Evolutionary conservation across 768 basidiomycete species (phyloP), one percentile per base, ranked within the genome.

Genomic region (Boletellus sp.): DNA sequence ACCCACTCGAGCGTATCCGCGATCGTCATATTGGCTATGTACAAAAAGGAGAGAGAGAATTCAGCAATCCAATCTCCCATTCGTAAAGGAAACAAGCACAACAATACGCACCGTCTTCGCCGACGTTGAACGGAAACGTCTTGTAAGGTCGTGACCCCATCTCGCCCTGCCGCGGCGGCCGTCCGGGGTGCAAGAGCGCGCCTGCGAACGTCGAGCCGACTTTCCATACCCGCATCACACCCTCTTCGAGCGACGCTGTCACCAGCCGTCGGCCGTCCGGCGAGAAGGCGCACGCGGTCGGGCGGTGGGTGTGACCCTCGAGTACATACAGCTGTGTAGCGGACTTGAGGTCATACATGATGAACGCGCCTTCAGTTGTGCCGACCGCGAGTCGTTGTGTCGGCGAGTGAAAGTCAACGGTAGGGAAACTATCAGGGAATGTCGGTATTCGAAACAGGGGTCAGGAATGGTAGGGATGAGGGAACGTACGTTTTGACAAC

Each of bases 281-380:
- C 8, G 93, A 95, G 66, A 96, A 98, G 50, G 85, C 90, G 54
- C 90, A 86, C 0, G 91, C 92, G 0, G 89, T 80, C 10, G 93
- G 80, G 1, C 78, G 74, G 60, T 85, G 84, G 63, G 83, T 84
- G 72, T 97, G 94, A 0, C 91, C 87, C 59, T 98, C 94, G 11
- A 99, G 81, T 0, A 99, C 90, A 61, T 97, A 99, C 13, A 98
- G 74, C 11, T 96, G 82, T 1, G 90, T 97, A 0, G 94, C 94
- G 0, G 94, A 93, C 69, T 97, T 96, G 45, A 98, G 78, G 63
- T 98, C 96, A 63, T 96, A 98, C 85, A 96, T 93, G 50, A 92
- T 78, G 45, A 94, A 84, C 0, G 94, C 93, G 0, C 95, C 96
- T 70, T 99, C 96, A 48, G 81, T 83, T 0, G 94, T 95, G 1